Conservation (phyloP, 2,329 filamentous ascomycete species). For the Phoma sp. region DNA sequence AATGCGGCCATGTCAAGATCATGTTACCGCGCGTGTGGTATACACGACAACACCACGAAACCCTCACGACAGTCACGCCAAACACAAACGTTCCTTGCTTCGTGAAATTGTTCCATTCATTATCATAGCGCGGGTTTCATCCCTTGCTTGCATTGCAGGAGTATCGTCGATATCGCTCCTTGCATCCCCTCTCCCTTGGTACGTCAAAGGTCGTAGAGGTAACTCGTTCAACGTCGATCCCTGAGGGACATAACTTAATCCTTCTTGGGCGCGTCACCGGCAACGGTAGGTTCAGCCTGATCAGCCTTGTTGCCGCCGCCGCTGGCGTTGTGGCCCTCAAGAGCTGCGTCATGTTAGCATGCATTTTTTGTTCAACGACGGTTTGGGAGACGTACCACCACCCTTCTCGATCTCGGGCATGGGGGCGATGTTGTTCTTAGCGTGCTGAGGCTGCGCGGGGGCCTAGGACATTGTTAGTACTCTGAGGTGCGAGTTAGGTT, state of each 20-base stretch:
- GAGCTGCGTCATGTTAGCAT: slow-evolving; percentile 4
- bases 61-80: background rate
- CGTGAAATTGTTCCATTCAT: slow-evolving; percentile 3
- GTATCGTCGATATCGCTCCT: slow-evolving; percentile 23
- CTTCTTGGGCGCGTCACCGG: slow-evolving; percentile 13
- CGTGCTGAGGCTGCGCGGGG: slow-evolving; percentile 39
- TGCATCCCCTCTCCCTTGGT: background rate
- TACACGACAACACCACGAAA: background rate
- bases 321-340: slow-evolving; percentile 16
- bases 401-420: slow-evolving; percentile 49
- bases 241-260: background rate
- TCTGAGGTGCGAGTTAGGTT: slow-evolving; percentile 11
- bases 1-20: too few relatives aligned
- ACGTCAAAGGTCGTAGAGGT: background rate
- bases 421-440: slow-evolving; percentile 49
- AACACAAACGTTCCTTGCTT: slow-evolving; percentile 1
- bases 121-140: slow-evolving; percentile 11
- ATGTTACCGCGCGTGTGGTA: background rate
- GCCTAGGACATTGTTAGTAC: slow-evolving; percentile 13
- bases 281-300: slow-evolving; percentile 16
- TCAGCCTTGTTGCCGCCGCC: slow-evolving; percentile 19
- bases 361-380: background rate
- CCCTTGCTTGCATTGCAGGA: slow-evolving; percentile 15
- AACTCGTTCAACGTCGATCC: background rate
- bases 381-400: slow-evolving; percentile 33